Evolutionary conservation across 192 early-diverging fungal species (phyloP), one percentile per base, ranked within the genome.

Genomic region (Gigaspora rosea): DNA sequence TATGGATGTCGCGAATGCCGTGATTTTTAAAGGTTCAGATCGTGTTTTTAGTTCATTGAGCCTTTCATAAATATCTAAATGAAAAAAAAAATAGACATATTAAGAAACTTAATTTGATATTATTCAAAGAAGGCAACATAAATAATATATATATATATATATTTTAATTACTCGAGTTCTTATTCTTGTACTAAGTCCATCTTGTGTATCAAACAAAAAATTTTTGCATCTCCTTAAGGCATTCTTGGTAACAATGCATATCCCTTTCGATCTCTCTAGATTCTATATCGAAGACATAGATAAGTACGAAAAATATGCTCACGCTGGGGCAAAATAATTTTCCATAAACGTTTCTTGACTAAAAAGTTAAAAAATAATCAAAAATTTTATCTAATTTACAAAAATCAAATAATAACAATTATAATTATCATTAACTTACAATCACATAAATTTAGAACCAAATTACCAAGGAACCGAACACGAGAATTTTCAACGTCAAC

Each of bases 401-500:
- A 27, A 27, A 27, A 27, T 33, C 36, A 41, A 66, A 18, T 35
- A n/a, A n/a, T n/a, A 41, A 66, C 47, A 41, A 66, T 46, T 41
- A 41, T 20, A n/a, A 47, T 66, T 47, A 47, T 35, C 8, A 66
- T 18, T n/a, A 66, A 75, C 82, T 62, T 79, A 93, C 94, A 96
- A 81, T 98, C 96, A 96, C 97, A 99, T 73, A 99, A 86, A 78
- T 98, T 97, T n/a, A 99, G 91, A 12, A 93, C 92, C 78, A 99
- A 82, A 77, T 97, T 96, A 61, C 97, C 96, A 58, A 99, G 89
- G 74, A 98, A 97, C 66, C 94, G 90, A 52, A 99, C 96, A 63
- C 95, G 93, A 16, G 95, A 95, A 75, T 99, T 94, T 80, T 99
- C 96, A 35, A 99, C 95, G 80, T 99, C 97, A 69, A 99, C 92